These are phyloP conservation scores for Combretum micranthum DNA, from an alignment of 345 rosid species.

Conservation along the genomic window DNA sequence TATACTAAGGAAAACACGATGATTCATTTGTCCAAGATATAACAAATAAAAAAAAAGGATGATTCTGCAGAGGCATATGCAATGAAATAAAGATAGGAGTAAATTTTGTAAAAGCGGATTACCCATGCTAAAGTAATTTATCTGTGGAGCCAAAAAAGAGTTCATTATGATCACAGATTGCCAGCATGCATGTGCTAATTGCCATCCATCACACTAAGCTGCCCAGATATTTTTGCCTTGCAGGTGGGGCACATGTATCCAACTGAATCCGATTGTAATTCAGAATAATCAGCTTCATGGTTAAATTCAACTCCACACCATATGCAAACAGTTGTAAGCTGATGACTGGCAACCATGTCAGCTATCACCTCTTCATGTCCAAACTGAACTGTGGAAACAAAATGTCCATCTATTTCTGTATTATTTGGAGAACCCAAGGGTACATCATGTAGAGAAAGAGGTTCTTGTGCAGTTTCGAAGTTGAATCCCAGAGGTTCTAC, in stretches of 20 bases:
- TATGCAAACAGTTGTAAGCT: conserved; percentile 34
- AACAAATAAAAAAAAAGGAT: too few species aligned
- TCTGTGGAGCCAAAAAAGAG: background rate
- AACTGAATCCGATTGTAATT: conserved; percentile 51
- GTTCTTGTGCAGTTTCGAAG: conserved; percentile 24
- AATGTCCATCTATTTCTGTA: conserved; percentile 21
- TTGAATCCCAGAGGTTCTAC: conserved; percentile 31
- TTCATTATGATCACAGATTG: conserved; percentile 1
- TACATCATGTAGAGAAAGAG: conserved; percentile 23
- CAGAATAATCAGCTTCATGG: conserved; percentile 41
- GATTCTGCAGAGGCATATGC: too few species aligned
- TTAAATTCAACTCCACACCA: conserved; percentile 68
- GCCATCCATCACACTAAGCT: conserved; percentile 15
- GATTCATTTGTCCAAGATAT: too few species aligned
- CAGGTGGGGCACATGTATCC: conserved; percentile 69
- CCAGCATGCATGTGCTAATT: conserved; percentile 6
- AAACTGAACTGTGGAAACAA: conserved; percentile 23
- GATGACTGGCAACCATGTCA: conserved; percentile 14
- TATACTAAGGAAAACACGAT: too few species aligned
- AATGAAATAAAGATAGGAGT: too few species aligned
- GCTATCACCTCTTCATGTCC: conserved; percentile 28
- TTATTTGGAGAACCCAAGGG: conserved; percentile 21
- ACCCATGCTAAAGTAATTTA: background rate
- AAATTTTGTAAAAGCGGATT: background rate
- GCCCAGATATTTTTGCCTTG: conserved; percentile 52